Conservation (phyloP, 108 stramenopile species). For the Skeletonema grethae region DNA sequence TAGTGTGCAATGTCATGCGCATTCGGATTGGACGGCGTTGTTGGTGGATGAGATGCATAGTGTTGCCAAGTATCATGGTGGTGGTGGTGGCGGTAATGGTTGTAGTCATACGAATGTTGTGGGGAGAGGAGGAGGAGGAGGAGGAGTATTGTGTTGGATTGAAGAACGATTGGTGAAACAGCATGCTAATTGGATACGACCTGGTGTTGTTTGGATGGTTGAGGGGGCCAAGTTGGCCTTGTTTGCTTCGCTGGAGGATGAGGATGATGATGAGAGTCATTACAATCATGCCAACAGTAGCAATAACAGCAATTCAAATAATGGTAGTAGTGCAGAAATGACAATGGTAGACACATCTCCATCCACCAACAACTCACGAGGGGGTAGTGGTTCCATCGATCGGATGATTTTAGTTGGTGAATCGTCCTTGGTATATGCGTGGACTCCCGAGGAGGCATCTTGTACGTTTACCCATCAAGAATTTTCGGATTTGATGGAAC, state of each 20-base stretch:
- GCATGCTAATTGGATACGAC: constrained; percentile 43
- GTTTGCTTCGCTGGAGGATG: constrained; percentile 23
- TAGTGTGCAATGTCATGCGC: constrained; percentile 39
- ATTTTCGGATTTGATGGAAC: constrained; percentile 28
- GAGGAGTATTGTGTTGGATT: constrained; percentile 39
- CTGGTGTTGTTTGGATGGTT: constrained; percentile 66
- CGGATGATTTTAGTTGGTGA: constrained; percentile 48
- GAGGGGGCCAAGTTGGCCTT: constrained; percentile 49
- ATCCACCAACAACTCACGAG: constrained; percentile 26
- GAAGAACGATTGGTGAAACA: constrained; percentile 44
- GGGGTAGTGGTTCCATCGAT: constrained; percentile 28
- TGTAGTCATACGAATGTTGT: not conserved
- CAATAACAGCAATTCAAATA: not conserved
- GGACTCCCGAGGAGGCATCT: constrained; percentile 49
- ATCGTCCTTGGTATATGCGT: constrained; percentile 37
- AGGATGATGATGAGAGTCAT: constrained; percentile 19
- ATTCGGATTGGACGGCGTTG: constrained; percentile 44
- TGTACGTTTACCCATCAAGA: constrained; percentile 24
- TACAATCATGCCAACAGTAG: constrained; percentile 8
- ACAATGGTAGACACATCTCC: constrained; percentile 18
- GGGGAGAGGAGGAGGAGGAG: constrained; percentile 20
- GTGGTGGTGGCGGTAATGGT: not conserved
- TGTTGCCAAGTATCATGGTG: not conserved
- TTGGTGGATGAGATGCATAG: constrained; percentile 39
- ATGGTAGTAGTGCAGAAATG: not conserved